These are phyloP conservation scores for Eimeria maxima DNA, from an alignment of 169 alveolate genomes.

Conservation along the genomic window DNA sequence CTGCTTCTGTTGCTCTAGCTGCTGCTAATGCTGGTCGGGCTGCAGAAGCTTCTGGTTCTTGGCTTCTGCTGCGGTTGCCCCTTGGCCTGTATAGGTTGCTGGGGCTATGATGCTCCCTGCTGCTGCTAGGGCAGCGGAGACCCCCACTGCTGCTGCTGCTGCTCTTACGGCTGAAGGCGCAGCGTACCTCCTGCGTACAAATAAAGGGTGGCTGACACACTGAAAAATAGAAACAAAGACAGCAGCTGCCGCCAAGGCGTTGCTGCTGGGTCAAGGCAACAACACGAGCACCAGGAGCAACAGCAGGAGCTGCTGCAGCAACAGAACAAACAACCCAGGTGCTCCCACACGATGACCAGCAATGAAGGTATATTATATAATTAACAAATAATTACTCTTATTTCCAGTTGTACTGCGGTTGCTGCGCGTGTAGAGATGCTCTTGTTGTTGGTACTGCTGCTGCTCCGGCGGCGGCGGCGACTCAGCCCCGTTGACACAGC, in stretches of 20 bases:
- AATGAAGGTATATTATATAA: background rate
- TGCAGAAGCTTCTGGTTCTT: too few relatives aligned
- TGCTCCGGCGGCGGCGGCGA: constrained; percentile 26
- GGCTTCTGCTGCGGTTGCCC: background rate
- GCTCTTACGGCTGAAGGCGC: background rate
- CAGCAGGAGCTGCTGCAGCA: background rate
- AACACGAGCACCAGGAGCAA: background rate
- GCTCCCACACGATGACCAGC: background rate
- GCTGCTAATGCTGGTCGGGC: too few relatives aligned
- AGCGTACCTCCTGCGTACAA: background rate
- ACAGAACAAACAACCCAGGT: too few relatives aligned
- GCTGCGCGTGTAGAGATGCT: background rate
- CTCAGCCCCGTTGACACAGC: background rate
- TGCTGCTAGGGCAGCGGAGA: background rate
- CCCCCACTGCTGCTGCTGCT: constrained; percentile 17
- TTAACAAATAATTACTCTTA: too few relatives aligned
- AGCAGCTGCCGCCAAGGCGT: background rate
- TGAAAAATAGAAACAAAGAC: background rate
- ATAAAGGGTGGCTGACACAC: background rate
- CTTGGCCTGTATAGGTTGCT: background rate
- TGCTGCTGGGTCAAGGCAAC: background rate
- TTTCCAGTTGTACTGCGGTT: too few relatives aligned
- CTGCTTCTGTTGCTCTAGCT: too few relatives aligned
- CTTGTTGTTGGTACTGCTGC: background rate
- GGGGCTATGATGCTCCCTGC: background rate